Base-by-base conservation (phyloP, 1,139 yeast species). In the Blastobotrys persicus region DNA sequence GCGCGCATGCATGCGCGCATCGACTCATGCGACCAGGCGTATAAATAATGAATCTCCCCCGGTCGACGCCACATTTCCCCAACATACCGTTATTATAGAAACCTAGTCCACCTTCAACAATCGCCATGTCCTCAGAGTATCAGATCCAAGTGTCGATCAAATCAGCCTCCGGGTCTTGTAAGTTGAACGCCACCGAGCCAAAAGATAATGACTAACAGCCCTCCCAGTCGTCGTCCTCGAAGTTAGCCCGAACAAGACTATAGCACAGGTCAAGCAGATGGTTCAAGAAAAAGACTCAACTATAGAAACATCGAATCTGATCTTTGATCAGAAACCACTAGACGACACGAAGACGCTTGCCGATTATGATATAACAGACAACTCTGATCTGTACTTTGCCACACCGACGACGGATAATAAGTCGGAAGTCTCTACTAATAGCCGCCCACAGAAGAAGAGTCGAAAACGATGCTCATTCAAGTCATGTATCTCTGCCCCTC, bases 341-440 rank as follows among this genome's bases (percentile, higher is more conserved):
- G 88, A 82, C 70, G 89, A 84, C 67, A 84, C 86, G 63, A 81
- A 88, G 79, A 83, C 89, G 59, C 74, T 84, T 64, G 80, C 85
- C 57, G 91, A 85, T 74, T 83, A 83, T 81, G 79, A 81, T 79
- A 84, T 85, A 67, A 86, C 81, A 71, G 82, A 84, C 74, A 87
- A 82, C 73, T 81, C 89, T 54, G 82, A 88, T 56, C 71, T 85
- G 51, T 86, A 81, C 72, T 78, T 82, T 76, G 85, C 81, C 20
- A 18, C 47, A 23, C 40, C 48, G 39, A 38, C 53, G 28, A 46
- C 56, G 13, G 50, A 47, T 40, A 52, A 58, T 37, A 49, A 56
- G 51, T 51, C 49, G 41, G 51, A 31, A 45, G 43, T 46, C 37
- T 49, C 45, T 55, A 31, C 47, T 48, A 38, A 26, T 16, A 7